Evolutionary conservation across 192 early-diverging fungal species (phyloP).

Genomic region (Coemansia sp.): DNA sequence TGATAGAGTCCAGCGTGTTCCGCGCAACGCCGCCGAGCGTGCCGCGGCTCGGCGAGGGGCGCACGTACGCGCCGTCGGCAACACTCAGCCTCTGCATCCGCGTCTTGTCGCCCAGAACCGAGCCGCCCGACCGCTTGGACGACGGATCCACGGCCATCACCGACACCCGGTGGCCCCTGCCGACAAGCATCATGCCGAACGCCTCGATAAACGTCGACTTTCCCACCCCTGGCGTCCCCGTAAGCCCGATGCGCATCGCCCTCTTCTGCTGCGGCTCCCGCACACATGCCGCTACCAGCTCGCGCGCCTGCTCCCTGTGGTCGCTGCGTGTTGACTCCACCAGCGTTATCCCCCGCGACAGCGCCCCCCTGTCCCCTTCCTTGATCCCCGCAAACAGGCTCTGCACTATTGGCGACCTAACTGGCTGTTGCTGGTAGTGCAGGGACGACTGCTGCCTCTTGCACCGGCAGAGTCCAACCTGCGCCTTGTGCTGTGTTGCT

Average conservation of each 20-base stretch:
- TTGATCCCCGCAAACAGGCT: conserved; percentile 33
- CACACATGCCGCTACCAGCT: conserved; percentile 59
- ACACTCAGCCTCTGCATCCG: conserved; percentile 76
- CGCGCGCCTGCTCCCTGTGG: conserved; percentile 62
- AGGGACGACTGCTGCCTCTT: not conserved
- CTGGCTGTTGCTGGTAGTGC: not conserved
- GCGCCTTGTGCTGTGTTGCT: not conserved
- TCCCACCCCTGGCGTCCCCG: conserved; percentile 78
- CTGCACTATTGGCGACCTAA: conserved; percentile 4
- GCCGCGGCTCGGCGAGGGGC: conserved; percentile 75
- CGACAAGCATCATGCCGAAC: conserved; percentile 73
- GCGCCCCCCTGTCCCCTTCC: conserved; percentile 24
- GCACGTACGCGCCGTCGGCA: conserved; percentile 64
- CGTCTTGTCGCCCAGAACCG: conserved; percentile 85
- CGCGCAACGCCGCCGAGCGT: conserved; percentile 77
- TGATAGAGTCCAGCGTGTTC: conserved; percentile 78
- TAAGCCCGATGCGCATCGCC: conserved; percentile 75
- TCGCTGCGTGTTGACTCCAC: conserved; percentile 70
- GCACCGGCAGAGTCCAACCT: not conserved
- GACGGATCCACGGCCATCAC: conserved; percentile 87
- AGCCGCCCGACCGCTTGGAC: conserved; percentile 74
- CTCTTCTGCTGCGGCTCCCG: conserved; percentile 19
- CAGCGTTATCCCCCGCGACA: conserved; percentile 44
- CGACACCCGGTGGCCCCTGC: conserved; percentile 68
- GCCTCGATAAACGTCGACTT: conserved; percentile 87